Evolutionary conservation across 441 rosid species (phyloP), one percentile per base, ranked within the genome.

Genomic region (Populus hybrid): DNA sequence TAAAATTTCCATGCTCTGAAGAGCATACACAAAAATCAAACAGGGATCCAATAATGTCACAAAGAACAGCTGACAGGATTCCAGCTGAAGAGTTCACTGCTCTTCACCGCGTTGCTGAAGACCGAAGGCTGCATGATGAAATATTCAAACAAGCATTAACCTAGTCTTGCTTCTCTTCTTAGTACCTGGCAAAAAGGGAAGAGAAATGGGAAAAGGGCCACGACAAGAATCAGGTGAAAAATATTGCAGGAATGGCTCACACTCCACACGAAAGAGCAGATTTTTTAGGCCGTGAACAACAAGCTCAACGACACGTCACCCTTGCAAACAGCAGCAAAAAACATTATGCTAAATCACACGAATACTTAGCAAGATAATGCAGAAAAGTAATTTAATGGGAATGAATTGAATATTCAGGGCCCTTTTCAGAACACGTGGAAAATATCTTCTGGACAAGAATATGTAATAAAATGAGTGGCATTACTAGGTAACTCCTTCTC

Each of bases 151-250:
- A 70, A 23, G 3, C 65, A 71, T 86, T 83, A 88, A 61, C 92
- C 93, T 78, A 89, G 69, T 78, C 89, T 86, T 75, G 93, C 91
- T 84, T 89, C 95, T 78, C 93, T 89, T 73, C 68, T 81, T 64
- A 91, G 83, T 14, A 91, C 93, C 95, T 91, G 84, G 67, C 61
- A 23, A 34, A 63, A 63, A 69, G 42, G 35, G 9, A 19, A 50
- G 21, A 32, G 8, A 28, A 53, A 73, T 5, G 26, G 67, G 2
- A 24, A 67, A 67, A 5, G 38, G 23, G 23, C 30, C 36, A 26
- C 32, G 24, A 69, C 10, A 24, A 64, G 9, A 64, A 32, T 57
- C 35, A 67, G 64, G 28, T 14, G 46, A 35, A 28, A n/a, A 38
- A 50, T 14, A 50, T 50, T 0, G 2, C 57, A 4, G 19, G n/a